Conservation (phyloP, 2,329 filamentous ascomycete genomes). For the Verruconis gallopava region DNA sequence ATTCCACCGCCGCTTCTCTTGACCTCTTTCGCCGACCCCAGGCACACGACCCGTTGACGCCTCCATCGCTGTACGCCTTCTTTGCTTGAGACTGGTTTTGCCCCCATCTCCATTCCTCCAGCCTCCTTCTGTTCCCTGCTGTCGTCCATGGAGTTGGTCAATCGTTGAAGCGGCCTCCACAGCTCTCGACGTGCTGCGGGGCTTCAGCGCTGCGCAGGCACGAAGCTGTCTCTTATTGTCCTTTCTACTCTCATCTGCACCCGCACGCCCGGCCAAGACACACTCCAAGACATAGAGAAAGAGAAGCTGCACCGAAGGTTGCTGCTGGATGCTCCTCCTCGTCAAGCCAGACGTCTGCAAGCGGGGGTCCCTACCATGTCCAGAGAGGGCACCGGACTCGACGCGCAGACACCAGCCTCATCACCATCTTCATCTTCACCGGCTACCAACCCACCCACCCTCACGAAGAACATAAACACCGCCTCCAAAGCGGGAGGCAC, state of each 20-base stretch:
- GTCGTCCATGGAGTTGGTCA: slow-evolving; percentile 28
- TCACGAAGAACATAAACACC: neutral
- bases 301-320: neutral
- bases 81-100: too few relatives aligned
- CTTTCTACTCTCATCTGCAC: too few relatives aligned
- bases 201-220: slow-evolving; percentile 24
- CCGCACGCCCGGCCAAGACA: slow-evolving; percentile 3
- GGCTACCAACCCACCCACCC: neutral
- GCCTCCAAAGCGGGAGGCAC: neutral
- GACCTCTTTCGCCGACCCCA: too few relatives aligned
- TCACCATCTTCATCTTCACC: neutral
- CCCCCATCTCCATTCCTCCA: neutral
- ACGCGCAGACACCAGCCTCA: slow-evolving; percentile 15
- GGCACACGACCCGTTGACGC: neutral
- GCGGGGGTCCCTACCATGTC: slow-evolving; percentile 18
- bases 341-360: neutral
- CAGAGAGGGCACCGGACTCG: slow-evolving; percentile 18
- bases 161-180: slow-evolving; percentile 28
- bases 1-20: too few relatives aligned
- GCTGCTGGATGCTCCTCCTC: slow-evolving; percentile 6
- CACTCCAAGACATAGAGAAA: neutral
- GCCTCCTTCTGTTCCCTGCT: slow-evolving; percentile 1
- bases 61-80: neutral
- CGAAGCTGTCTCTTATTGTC: too few relatives aligned
- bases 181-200: slow-evolving; percentile 26